These are phyloP conservation scores for Pyricularia sp. DNA, from an alignment of 2,329 filamentous ascomycete species.

Conservation along the genomic window DNA sequence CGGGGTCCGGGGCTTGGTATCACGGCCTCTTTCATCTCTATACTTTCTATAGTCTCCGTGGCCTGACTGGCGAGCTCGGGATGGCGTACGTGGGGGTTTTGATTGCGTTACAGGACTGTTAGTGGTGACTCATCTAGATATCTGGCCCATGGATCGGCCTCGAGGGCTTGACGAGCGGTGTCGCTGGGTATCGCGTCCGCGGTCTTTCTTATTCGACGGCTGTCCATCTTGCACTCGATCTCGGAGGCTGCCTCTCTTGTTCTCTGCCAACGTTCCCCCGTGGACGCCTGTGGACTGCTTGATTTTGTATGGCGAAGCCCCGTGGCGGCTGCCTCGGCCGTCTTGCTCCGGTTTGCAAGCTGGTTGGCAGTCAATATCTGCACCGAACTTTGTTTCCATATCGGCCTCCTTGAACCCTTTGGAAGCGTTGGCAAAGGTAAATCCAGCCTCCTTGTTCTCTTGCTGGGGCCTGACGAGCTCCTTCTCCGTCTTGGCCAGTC, in stretches of 20 bases:
- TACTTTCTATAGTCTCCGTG: background rate
- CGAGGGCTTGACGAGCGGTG: background rate
- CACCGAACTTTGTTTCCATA: background rate
- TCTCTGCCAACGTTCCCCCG: no score
- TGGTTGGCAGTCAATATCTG: no score
- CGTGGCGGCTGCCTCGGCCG: background rate
- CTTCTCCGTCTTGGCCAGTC: background rate
- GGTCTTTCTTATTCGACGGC: background rate
- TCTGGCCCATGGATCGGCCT: background rate
- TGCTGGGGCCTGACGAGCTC: background rate
- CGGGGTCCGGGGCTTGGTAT: no score
- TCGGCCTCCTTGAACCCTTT: background rate
- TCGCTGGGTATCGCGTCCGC: no score
- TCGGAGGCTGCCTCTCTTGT: no score
- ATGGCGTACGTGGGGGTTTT: background rate
- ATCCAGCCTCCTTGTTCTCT: background rate
- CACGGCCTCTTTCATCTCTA: background rate
- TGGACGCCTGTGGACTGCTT: background rate
- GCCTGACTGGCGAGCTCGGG: background rate
- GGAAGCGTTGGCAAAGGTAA: background rate
- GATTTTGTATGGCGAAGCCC: background rate
- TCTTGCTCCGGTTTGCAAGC: background rate
- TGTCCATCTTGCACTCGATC: no score
- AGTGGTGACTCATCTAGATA: background rate
- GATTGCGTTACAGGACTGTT: background rate